These are phyloP conservation scores for Beauveria medogensis DNA, from an alignment of 2,329 filamentous ascomycete genomes.

Conservation along the genomic window DNA sequence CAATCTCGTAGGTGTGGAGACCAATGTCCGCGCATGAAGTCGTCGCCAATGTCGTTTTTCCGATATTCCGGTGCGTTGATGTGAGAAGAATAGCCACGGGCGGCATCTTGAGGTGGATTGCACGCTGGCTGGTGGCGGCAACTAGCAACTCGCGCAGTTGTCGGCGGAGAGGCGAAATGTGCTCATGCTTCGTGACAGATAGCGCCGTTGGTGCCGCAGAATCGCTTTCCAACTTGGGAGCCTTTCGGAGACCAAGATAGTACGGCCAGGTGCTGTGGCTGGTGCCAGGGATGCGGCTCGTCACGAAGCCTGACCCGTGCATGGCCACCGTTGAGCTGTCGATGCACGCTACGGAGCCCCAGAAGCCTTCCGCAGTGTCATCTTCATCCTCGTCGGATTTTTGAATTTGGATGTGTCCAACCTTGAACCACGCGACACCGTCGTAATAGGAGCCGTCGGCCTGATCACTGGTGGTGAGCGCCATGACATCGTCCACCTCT, in stretches of 20 bases:
- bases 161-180: slow-evolving; percentile 54
- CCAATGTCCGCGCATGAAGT: slow-evolving; percentile 82
- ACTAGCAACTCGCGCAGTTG: slow-evolving; percentile 77
- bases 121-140: slow-evolving; percentile 79
- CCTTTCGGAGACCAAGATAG: slow-evolving; percentile 70
- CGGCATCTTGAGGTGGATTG: slow-evolving; percentile 79
- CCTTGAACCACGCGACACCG: slow-evolving; percentile 85
- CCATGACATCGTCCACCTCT: slow-evolving; percentile 64
- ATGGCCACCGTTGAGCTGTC: slow-evolving; percentile 83
- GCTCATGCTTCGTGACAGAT: slow-evolving; percentile 38
- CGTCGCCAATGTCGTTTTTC: slow-evolving; percentile 72
- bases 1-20: slow-evolving; percentile 79
- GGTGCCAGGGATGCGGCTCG: slow-evolving; percentile 68
- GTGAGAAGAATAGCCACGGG: slow-evolving; percentile 81
- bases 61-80: slow-evolving; percentile 88
- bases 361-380: slow-evolving; percentile 58
- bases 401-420: slow-evolving; percentile 61
- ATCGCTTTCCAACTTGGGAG: slow-evolving; percentile 41
- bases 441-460: slow-evolving; percentile 33
- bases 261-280: slow-evolving; percentile 78
- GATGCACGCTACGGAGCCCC: slow-evolving; percentile 80
- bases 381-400: slow-evolving; percentile 49
- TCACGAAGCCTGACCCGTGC: slow-evolving; percentile 83
- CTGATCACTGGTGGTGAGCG: slow-evolving; percentile 35
- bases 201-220: slow-evolving; percentile 29